Evolutionary conservation across 139 green algal species (phyloP), one percentile per base, ranked within the genome.

Genomic region (Eudorina sp.): DNA sequence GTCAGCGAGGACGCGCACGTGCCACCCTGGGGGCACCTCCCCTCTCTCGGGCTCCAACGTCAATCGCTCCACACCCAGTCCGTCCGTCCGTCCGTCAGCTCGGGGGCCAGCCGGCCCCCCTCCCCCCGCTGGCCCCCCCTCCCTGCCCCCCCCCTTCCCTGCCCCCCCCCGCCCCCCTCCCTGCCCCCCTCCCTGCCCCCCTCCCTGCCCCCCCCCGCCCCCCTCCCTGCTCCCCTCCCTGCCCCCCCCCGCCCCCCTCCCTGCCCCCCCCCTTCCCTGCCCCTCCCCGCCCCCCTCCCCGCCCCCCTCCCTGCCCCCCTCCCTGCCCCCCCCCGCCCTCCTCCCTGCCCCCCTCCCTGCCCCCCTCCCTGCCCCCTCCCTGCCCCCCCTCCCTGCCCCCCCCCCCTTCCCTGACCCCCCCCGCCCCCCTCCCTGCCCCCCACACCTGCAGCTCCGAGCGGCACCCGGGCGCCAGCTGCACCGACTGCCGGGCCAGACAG

Each of bases 401-500:
- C 64, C 34, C 64, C 29, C 18, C n/a, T n/a, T n/a, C n/a, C n/a
- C n/a, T n/a, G n/a, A n/a, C n/a, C n/a, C n/a, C n/a, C n/a, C n/a
- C n/a, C n/a, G n/a, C n/a, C n/a, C n/a, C n/a, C n/a, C n/a, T 40
- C 27, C 64, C 27, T 8, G 55, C 23, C 55, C 18, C 62, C 27
- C 48, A 3, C 41, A 86, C 80, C 80, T 86, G 80, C 60, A 86
- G 60, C 80, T 86, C 80, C 38, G 60, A 34, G 41, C 18, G 62
- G 80, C 80, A 86, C 6, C 38, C 7, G 21, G 41, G 13, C n/a
- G 41, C 80, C 62, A 86, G 58, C 4, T 76, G 7, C 43, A 7
- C 21, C 0, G 60, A 16, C 53, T 88, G 85, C 23, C 53, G n/a
- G 0, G 88, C 88, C 45, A 91, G 88, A 68, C 88, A 91, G 19